Percentiles rank a stretch among this genome's conserved stretches.
Conservation (phyloP, 164 flowering plant genomes). For the Kalanchoe fedtschenkoi region DNA sequence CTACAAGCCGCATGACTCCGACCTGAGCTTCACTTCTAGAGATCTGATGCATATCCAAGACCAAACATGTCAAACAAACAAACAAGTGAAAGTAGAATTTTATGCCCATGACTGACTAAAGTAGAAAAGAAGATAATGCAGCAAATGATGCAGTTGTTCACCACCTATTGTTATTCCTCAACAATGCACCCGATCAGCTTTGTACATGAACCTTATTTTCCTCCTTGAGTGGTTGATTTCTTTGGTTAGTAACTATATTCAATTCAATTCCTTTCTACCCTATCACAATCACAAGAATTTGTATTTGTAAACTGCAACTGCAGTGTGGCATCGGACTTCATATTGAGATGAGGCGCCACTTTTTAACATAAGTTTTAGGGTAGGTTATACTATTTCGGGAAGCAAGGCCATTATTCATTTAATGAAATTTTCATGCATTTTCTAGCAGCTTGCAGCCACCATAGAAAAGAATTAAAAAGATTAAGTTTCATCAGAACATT, state of each 20-base stretch:
- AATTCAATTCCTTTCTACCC: background rate
- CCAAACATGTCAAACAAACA: background rate
- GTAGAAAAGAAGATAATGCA: background rate
- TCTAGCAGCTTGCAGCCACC: too few species aligned
- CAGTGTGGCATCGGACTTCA: too few species aligned
- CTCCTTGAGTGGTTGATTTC: background rate
- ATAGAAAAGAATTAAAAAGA: too few species aligned
- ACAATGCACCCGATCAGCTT: background rate
- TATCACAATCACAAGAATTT: too few species aligned
- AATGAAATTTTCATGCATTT: too few species aligned
- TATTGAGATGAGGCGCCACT: too few species aligned
- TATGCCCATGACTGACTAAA: background rate
- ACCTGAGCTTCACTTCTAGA: conserved; percentile 62
- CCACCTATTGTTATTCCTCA: background rate
- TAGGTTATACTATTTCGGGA: too few species aligned
- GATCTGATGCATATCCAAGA: conserved; percentile 24
- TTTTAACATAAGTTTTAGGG: too few species aligned
- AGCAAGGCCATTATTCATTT: too few species aligned
- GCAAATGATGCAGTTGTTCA: conserved; percentile 2
- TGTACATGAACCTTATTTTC: background rate
- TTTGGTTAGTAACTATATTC: background rate
- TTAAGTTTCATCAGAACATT: too few species aligned
- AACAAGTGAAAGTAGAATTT: background rate
- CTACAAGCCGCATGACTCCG: conserved; percentile 96
- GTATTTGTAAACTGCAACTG: too few species aligned